Percentiles rank a stretch among this genome's conserved stretches.
These are phyloP conservation scores for Ustilago xerochloae DNA, from an alignment of 1,284 basidiomycete genomes.

Conservation along the genomic window DNA sequence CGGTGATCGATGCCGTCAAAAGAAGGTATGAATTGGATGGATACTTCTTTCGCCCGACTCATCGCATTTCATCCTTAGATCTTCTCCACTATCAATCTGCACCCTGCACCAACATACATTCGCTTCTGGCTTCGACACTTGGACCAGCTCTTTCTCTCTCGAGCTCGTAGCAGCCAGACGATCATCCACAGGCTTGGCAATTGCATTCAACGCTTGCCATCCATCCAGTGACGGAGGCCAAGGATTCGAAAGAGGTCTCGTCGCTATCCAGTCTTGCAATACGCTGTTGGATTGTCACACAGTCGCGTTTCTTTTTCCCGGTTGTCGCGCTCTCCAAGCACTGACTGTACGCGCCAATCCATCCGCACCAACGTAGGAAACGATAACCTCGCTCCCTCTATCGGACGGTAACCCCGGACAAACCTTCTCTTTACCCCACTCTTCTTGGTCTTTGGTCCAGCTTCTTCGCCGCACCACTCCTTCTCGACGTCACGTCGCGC, in stretches of 20 bases:
- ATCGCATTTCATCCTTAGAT: slow-evolving; percentile 9
- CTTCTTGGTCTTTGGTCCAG: background rate
- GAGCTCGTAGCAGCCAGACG: background rate
- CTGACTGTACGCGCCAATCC: background rate
- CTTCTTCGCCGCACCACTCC: slow-evolving; percentile 23
- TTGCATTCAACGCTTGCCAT: too few species aligned
- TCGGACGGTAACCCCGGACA: slow-evolving; percentile 36
- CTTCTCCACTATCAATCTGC: slow-evolving; percentile 43
- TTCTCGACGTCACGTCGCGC: background rate
- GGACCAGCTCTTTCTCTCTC: background rate
- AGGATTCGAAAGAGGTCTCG: too few species aligned
- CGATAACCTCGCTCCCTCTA: too few species aligned
- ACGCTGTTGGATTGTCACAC: background rate
- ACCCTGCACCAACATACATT: slow-evolving; percentile 30
- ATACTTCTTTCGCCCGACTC: slow-evolving; percentile 49
- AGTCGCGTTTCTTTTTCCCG: background rate
- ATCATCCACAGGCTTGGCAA: background rate
- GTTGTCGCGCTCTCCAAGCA: background rate
- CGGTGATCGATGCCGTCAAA: slow-evolving; percentile 38
- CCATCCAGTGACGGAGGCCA: too few species aligned
- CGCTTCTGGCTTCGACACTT: background rate
- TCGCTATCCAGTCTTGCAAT: too few species aligned
- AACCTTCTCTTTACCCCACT: slow-evolving; percentile 7
- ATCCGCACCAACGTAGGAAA: too few species aligned
- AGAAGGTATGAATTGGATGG: slow-evolving; percentile 4